These are phyloP conservation scores for Starmerella etchellsii DNA, from an alignment of 805 yeast genomes.

Conservation along the genomic window DNA sequence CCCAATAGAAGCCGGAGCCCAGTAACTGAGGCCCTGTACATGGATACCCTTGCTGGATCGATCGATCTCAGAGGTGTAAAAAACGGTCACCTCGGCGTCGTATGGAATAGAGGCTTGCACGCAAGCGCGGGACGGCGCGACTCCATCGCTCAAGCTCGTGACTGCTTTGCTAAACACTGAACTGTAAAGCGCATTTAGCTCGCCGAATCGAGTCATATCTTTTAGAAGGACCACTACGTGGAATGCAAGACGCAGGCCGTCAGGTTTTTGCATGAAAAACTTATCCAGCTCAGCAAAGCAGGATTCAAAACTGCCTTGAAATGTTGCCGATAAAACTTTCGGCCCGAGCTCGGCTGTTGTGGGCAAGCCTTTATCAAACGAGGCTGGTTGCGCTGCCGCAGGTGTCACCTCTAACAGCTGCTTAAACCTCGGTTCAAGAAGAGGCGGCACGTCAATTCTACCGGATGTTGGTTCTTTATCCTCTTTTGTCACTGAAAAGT, in stretches of 20 bases:
- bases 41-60: slow-evolving; percentile 47
- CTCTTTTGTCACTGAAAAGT: slow-evolving; percentile 31
- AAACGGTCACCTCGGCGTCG: slow-evolving; percentile 48
- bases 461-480: slow-evolving; percentile 30
- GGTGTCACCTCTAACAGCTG: too few species aligned
- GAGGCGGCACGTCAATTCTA: slow-evolving; percentile 17
- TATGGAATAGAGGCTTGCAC: slow-evolving; percentile 45
- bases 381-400: too few species aligned
- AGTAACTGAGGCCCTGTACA: slow-evolving; percentile 82
- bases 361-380: too few species aligned
- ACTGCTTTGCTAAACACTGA: slow-evolving; percentile 39
- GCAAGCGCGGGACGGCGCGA: slow-evolving; percentile 86
- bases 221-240: slow-evolving; percentile 31
- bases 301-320: slow-evolving; percentile 4
- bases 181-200: slow-evolving; percentile 50
- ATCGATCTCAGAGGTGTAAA: slow-evolving; percentile 24
- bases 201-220: slow-evolving; percentile 52
- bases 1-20: slow-evolving; percentile 98
- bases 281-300: slow-evolving; percentile 5
- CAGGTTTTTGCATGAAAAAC: neutral
- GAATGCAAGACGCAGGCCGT: neutral
- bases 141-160: slow-evolving; percentile 10
- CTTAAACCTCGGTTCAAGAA: slow-evolving; percentile 27
- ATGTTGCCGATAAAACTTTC: neutral
- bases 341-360: too few species aligned